Percentiles rank a stretch among this genome's conserved stretches.
Evolutionary conservation across 371 early-diverging fungal genomes (phyloP).

Genomic region (Zychaea mexicana): DNA sequence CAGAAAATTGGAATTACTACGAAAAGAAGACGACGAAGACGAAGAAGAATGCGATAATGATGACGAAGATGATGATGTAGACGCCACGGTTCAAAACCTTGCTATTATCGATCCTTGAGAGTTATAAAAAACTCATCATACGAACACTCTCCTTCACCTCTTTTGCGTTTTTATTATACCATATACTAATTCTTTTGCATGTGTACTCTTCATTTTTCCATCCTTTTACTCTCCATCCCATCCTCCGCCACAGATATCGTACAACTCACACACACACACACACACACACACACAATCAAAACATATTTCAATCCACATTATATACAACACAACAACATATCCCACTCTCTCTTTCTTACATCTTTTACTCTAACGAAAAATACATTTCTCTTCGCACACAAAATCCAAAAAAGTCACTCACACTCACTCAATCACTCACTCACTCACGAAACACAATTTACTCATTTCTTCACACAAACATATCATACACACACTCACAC

Average conservation of each 20-base stretch:
- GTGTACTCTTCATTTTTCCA: no score
- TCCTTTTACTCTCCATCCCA: no score
- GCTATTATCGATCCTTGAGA: conserved; percentile 13
- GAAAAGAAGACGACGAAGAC: conserved; percentile 21
- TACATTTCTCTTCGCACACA: no score
- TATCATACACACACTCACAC: neutral
- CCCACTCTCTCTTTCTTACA: no score
- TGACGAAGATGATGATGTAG: conserved; percentile 24
- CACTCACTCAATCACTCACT: neutral
- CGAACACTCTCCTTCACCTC: neutral
- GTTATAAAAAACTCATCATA: neutral
- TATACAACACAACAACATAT: no score
- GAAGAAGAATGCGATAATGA: conserved; percentile 22
- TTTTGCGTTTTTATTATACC: neutral
- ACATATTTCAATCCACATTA: no score
- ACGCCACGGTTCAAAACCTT: conserved; percentile 14
- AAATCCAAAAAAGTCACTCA: no score
- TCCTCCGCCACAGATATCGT: no score
- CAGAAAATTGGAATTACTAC: conserved; percentile 16
- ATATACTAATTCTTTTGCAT: neutral
- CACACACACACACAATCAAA: no score
- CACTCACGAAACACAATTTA: no score
- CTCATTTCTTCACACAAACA: neutral
- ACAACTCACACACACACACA: no score
- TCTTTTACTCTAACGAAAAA: no score